Evolutionary conservation across 495 filamentous ascomycete genomes (phyloP), one percentile per base, ranked within the genome.

Genomic region (Penicillium coffeae): DNA sequence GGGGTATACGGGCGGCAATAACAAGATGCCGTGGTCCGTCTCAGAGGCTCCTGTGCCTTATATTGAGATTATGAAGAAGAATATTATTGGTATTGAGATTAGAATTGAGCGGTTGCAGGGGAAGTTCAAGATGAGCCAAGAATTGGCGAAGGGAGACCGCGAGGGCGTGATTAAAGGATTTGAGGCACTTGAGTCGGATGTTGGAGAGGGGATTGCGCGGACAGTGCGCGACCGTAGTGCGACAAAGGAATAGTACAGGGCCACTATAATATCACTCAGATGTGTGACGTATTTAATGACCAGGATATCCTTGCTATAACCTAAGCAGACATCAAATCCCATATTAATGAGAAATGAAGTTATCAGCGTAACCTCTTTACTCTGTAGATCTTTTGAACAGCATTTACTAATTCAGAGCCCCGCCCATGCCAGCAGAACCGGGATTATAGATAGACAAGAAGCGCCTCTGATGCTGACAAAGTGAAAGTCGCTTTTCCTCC

Each of bases 91-190:
- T 0, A 68, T 82, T 41, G 69, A 77, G 56, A 68, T 82, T 22
- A 38, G 58, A 16, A 65, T 80, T 54, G 59, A 68, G 41, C 51
- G 62, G 2, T 54, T 82, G 38, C 70, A 65, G 30, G 77, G 78
- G n/a, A 79, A 78, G 60, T 78, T 66, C 33, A 80, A 82, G 62
- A 78, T 82, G 75, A 78, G 74, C 50, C 76, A 80, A 60, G 77
- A 80, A 58, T 52, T 75, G 62, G 51, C 54, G 6, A 21, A 63
- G 6, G 73, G 68, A 0, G 78, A 80, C 55, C 56, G 69, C 3
- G 44, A 68, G 15, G 75, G 76, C 1, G 66, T 77, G 2, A 50
- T 82, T 25, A 46, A 74, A 19, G 77, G 77, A 0, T 79, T 82
- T n/a, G 21, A 14, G 32, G 35, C 14, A 20, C 22, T 45, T 3